Percentiles rank a stretch among this genome's conserved stretches.
These are phyloP conservation scores for Pseudogymnoascus sp. DNA, from an alignment of 2,329 filamentous ascomycete genomes.

Conservation along the genomic window DNA sequence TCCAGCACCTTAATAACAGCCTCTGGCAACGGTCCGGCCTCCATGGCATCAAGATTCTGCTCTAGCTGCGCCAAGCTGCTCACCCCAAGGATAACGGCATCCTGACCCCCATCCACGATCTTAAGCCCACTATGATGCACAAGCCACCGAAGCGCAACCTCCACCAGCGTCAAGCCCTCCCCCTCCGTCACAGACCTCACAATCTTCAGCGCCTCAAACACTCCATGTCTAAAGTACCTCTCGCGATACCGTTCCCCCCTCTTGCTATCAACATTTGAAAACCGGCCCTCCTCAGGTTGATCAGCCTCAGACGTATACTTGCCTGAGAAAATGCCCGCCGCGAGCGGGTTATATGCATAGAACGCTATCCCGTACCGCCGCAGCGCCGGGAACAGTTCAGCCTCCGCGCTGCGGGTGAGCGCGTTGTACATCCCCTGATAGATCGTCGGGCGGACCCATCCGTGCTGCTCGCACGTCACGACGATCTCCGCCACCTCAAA, in stretches of 20 bases:
- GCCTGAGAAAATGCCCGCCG: constrained; percentile 71
- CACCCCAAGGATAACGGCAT: constrained; percentile 35
- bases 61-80: constrained; percentile 33
- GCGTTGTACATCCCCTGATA: constrained; percentile 87
- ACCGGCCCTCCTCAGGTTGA: constrained; percentile 59
- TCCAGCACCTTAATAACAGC: constrained; percentile 57
- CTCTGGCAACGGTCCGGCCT: constrained; percentile 51
- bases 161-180: constrained; percentile 49
- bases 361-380: constrained; percentile 69
- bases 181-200: constrained; percentile 53
- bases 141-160: constrained; percentile 52
- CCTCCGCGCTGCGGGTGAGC: constrained; percentile 66
- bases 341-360: constrained; percentile 75
- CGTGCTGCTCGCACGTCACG: constrained; percentile 67
- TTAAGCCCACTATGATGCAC: constrained; percentile 51
- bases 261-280: constrained; percentile 42
- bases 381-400: constrained; percentile 65
- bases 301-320: constrained; percentile 40
- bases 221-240: constrained; percentile 55
- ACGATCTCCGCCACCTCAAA: constrained; percentile 84
- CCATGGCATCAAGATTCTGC: constrained; percentile 34
- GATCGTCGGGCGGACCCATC: constrained; percentile 72
- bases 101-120: constrained; percentile 36
- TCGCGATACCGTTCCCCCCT: constrained; percentile 44
- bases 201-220: constrained; percentile 50